phyloP scores from a whole-genome alignment of 1,139 yeast species.

The Scheffersomyces stambukii region DNA sequence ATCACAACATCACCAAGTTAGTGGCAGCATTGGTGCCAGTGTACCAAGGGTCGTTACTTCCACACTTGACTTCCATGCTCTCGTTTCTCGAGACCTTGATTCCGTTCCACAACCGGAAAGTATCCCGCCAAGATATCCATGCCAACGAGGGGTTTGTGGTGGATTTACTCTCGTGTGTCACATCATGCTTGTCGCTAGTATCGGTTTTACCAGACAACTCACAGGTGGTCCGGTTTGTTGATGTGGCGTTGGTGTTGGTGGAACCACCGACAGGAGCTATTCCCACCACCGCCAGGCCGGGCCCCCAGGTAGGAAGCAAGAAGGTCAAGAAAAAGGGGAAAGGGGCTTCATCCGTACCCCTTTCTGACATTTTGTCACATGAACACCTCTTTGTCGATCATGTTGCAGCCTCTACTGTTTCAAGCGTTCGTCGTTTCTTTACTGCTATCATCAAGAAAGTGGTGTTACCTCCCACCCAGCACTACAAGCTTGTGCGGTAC shows the following conservation, averaged over 20 bases:
- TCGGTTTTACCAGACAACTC: constrained; percentile 35
- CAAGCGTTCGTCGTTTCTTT: constrained; percentile 46
- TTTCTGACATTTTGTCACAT: constrained; percentile 71
- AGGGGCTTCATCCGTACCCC: constrained; percentile 40
- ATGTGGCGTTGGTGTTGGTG: constrained; percentile 40
- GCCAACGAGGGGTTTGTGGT: constrained; percentile 28
- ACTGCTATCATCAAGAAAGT: constrained; percentile 44
- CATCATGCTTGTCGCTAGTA: constrained; percentile 25
- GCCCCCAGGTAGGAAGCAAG: constrained; percentile 5
- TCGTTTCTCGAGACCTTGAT: constrained; percentile 52
- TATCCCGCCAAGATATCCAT: constrained; percentile 28
- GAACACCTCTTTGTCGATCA: constrained; percentile 50
- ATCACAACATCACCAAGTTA: constrained; percentile 40
- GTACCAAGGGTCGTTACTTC: constrained; percentile 45
- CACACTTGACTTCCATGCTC: constrained; percentile 45
- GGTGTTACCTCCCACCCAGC: constrained; percentile 58
- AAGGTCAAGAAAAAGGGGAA: constrained; percentile 39
- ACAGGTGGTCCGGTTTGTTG: constrained; percentile 40
- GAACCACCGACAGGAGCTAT: no score
- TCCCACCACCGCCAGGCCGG: constrained; percentile 13
- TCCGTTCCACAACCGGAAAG: constrained; percentile 41
- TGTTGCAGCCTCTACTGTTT: constrained; percentile 34
- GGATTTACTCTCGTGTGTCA: constrained; percentile 25
- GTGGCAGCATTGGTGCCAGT: constrained; percentile 31
- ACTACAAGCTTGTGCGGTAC: constrained; percentile 58